Evolutionary conservation across 2,329 filamentous ascomycete genomes (phyloP).

Genomic region (Fusarium sp.): DNA sequence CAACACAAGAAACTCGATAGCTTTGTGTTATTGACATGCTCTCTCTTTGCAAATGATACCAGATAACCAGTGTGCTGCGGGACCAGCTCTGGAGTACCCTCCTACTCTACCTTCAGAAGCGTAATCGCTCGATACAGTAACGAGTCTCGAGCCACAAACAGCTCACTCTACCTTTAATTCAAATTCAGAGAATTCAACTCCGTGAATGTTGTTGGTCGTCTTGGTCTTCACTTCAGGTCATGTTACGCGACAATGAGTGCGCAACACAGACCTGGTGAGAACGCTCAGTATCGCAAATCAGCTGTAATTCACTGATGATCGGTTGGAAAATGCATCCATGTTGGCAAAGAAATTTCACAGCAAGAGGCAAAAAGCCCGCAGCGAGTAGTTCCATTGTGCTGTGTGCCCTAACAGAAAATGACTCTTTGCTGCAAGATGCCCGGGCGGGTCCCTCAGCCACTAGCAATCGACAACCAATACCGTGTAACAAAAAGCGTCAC

Average conservation of each 20-base stretch:
- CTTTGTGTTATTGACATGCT: not conserved
- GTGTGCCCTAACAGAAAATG: not conserved
- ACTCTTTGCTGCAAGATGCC: not conserved
- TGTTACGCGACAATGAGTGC: not conserved
- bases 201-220: not conserved
- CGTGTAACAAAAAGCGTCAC: no score
- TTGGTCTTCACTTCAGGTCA: not conserved
- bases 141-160: not conserved
- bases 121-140: not conserved
- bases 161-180: not conserved
- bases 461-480: no score
- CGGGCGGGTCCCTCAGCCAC: not conserved
- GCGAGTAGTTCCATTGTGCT: not conserved
- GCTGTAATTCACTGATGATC: not conserved
- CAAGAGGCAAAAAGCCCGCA: not conserved
- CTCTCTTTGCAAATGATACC: not conserved
- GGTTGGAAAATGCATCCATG: not conserved
- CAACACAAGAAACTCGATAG: not conserved
- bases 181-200: not conserved
- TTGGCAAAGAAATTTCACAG: not conserved
- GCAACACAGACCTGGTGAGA: not conserved
- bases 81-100: not conserved
- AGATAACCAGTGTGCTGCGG: no score
- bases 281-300: not conserved
- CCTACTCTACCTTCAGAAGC: not conserved